These are phyloP conservation scores for Onygena corvina DNA, from an alignment of 2,329 filamentous ascomycete genomes.

Conservation along the genomic window DNA sequence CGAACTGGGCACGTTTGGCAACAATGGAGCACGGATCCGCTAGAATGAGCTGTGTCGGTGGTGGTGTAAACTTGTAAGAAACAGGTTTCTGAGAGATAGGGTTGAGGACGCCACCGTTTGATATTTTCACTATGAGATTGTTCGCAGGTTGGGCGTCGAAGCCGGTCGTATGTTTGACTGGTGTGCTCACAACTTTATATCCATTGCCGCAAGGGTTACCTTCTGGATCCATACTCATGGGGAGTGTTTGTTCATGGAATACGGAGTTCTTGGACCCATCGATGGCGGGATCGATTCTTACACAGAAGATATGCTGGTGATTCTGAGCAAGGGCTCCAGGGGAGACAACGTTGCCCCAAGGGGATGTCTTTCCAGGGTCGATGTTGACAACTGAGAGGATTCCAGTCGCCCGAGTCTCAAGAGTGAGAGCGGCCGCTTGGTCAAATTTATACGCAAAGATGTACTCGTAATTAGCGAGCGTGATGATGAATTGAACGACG, in stretches of 20 bases:
- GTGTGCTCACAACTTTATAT: slow-evolving; percentile 43
- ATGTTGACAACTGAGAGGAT: slow-evolving; percentile 53
- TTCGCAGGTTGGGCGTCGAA: slow-evolving; percentile 42
- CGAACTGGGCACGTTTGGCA: slow-evolving; percentile 37
- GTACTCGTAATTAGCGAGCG: slow-evolving; percentile 60
- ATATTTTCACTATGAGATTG: slow-evolving; percentile 39
- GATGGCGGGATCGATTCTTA: slow-evolving; percentile 53
- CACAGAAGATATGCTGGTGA: slow-evolving; percentile 58
- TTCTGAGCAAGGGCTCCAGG: slow-evolving; percentile 55
- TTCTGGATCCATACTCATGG: slow-evolving; percentile 38
- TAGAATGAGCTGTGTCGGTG: slow-evolving; percentile 39
- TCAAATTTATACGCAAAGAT: slow-evolving; percentile 54
- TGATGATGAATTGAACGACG: slow-evolving; percentile 56
- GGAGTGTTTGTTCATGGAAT: slow-evolving; percentile 43
- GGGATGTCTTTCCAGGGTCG: slow-evolving; percentile 42
- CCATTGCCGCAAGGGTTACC: slow-evolving; percentile 52
- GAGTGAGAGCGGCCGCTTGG: slow-evolving; percentile 48
- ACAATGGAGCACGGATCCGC: slow-evolving; percentile 36
- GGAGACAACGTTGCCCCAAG: slow-evolving; percentile 51
- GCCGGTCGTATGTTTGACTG: slow-evolving; percentile 37
- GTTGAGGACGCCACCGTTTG: slow-evolving; percentile 36
- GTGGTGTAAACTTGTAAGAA: slow-evolving; percentile 39
- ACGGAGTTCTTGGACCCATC: slow-evolving; percentile 46
- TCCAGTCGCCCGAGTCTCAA: slow-evolving; percentile 54
- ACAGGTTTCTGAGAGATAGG: slow-evolving; percentile 34